A percentile compares a stretch with the other conserved stretches of the same genome.
phyloP scores from a whole-genome alignment of 108 stramenopile species.

The Skeletonema menzelii region DNA sequence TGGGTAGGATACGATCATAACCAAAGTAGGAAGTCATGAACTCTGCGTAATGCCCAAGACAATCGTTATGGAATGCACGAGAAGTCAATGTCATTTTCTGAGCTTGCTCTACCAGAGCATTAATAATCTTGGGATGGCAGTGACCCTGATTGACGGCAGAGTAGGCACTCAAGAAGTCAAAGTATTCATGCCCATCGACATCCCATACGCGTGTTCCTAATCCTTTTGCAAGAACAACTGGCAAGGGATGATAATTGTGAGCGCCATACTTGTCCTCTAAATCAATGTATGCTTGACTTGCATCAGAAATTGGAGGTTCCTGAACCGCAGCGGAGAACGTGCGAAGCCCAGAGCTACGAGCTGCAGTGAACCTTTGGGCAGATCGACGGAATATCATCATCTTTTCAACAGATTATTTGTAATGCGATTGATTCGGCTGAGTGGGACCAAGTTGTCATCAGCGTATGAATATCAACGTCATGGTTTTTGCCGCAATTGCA shows the following conservation, averaged over 20 bases:
- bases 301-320: conserved; percentile 32
- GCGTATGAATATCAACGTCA: too few relatives aligned
- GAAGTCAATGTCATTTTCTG: conserved; percentile 93
- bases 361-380: conserved; percentile 10
- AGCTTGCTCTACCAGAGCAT: conserved; percentile 91
- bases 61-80: conserved; percentile 98
- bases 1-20: conserved; percentile 97
- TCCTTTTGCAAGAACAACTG: conserved; percentile 89
- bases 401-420: not conserved
- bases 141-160: conserved; percentile 99
- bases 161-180: conserved; percentile 93
- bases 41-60: conserved; percentile 91
- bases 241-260: conserved; percentile 97
- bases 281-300: conserved; percentile 66
- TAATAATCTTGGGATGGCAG: conserved; percentile 97
- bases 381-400: conserved; percentile 16
- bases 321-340: conserved; percentile 27
- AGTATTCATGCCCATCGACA: conserved; percentile 86
- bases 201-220: conserved; percentile 75
- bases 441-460: too few relatives aligned
- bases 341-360: not conserved
- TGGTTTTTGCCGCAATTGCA: too few relatives aligned
- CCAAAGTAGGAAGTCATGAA: conserved; percentile 91
- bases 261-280: conserved; percentile 91
- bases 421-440: not conserved